Base-by-base conservation (phyloP, 108 stramenopile species). In the Epipyxis sp. region DNA sequence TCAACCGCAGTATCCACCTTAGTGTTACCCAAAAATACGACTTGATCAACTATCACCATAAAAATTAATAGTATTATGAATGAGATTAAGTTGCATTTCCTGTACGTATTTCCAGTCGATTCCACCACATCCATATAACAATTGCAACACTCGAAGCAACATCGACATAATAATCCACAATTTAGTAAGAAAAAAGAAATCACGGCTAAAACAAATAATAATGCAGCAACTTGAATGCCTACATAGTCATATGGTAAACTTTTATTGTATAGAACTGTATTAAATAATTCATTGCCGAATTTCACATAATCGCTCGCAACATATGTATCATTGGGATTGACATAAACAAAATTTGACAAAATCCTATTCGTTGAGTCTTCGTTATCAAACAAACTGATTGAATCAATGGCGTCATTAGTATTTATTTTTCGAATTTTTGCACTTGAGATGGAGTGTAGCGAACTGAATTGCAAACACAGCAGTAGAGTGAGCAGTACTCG, bases 281-380 rank as follows among this genome's bases (percentile, higher is more conserved):
- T 32, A 29, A 32, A 35, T 29, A 65, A 6, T 37, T 35, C 34
- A 37, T 65, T 16, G 13, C 61, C 61, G 25, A 32, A 65, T 10
- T 37, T 29, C 61, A 65, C 61, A 29, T 13, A 37, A 10, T 6
- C 35, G 6, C 34, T 35, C 25, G 61, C 13, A 29, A 32, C 20
- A 32, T 65, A 65, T 32, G 61, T 35, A 37, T 65, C 61, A 37
- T 37, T 65, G 61, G 25, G 61, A 37, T 65, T 65, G 61, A 32
- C 61, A 37, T 65, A 65, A 32, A 50, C 46, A 20, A 50, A 20
- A 50, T 6, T 50, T 6, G 46, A 50, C 46, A 50, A 50, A 13
- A 13, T 6, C 20, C 46, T 50, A 13, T 20, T 50, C 46, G n/a
- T n/a, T n/a, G n/a, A n/a, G n/a, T n/a, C n/a, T n/a, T n/a, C n/a